A percentile compares a stretch with the other conserved stretches of the same genome.
Evolutionary conservation across 2,329 filamentous ascomycete genomes (phyloP).

Genomic region (Escovopsis weberi): DNA sequence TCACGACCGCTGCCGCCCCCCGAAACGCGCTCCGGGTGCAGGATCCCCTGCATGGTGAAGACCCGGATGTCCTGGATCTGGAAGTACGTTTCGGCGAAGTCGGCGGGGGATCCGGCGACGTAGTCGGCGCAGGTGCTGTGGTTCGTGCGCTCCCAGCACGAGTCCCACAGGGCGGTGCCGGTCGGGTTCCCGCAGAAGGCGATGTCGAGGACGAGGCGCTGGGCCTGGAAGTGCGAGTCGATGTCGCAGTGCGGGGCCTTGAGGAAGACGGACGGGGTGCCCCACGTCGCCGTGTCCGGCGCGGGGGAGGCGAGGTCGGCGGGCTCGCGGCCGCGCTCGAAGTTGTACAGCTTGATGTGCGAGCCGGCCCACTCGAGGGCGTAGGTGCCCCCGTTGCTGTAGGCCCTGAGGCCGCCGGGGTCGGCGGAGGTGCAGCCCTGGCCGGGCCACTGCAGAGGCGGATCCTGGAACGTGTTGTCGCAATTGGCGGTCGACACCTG

Average conservation of each 20-base stretch:
- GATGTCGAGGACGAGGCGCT: slow-evolving; percentile 63
- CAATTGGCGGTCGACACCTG: slow-evolving; percentile 23
- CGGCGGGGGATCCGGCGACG: slow-evolving; percentile 21
- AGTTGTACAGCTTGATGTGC: slow-evolving; percentile 28
- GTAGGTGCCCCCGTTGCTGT: slow-evolving; percentile 24
- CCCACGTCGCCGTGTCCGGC: slow-evolving; percentile 53
- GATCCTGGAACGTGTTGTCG: slow-evolving; percentile 22
- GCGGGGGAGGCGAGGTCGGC: slow-evolving; percentile 20
- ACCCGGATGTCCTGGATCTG: slow-evolving; percentile 29
- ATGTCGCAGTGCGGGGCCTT: slow-evolving; percentile 47
- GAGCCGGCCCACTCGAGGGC: slow-evolving; percentile 28
- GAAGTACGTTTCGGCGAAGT: slow-evolving; percentile 26
- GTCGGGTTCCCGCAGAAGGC: slow-evolving; percentile 62
- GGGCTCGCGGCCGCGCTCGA: slow-evolving; percentile 18
- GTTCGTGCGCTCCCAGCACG: slow-evolving; percentile 12
- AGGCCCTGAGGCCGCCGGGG: slow-evolving; percentile 23
- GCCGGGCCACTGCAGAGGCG: slow-evolving; percentile 18
- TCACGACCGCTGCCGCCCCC: neutral
- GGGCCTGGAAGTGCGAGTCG: slow-evolving; percentile 43
- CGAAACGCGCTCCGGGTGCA: neutral
- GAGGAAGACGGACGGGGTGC: slow-evolving; percentile 46
- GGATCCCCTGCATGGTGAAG: slow-evolving; percentile 9
- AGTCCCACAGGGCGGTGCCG: slow-evolving; percentile 16
- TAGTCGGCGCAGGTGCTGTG: slow-evolving; percentile 20
- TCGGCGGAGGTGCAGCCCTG: slow-evolving; percentile 29